Conservation (phyloP, 371 early-diverging fungal species). For the Entomophthora muscae region DNA sequence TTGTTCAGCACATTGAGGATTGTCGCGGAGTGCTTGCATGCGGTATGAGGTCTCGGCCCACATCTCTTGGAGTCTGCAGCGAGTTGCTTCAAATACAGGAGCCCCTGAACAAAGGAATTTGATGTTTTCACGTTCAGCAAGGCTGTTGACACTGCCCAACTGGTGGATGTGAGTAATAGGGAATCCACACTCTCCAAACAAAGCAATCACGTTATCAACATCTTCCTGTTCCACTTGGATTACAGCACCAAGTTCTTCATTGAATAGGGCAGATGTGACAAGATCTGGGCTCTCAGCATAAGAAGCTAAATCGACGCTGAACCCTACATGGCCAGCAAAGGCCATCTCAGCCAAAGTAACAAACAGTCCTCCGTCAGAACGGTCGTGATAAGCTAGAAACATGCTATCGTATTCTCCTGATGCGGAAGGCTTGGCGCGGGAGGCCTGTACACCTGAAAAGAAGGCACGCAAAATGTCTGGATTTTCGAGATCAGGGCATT, state of each 20-base stretch:
- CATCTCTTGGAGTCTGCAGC: constrained; percentile 47
- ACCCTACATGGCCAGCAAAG: constrained; percentile 83
- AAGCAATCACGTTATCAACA: constrained; percentile 27
- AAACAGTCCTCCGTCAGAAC: constrained; percentile 92
- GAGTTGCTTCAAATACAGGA: constrained; percentile 24
- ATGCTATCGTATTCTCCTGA: constrained; percentile 19
- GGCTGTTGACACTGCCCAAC: constrained; percentile 34
- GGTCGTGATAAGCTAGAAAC: constrained; percentile 89
- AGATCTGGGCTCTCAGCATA: constrained; percentile 22
- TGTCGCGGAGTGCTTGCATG: constrained; percentile 80
- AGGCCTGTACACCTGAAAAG: constrained; percentile 53
- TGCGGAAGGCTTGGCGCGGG: constrained; percentile 14
- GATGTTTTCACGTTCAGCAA: constrained; percentile 15
- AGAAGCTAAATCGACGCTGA: constrained; percentile 34
- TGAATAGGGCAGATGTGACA: constrained; percentile 54
- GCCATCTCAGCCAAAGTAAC: constrained; percentile 81
- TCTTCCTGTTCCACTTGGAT: constrained; percentile 57
- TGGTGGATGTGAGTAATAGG: constrained; percentile 29
- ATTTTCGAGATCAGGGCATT: constrained; percentile 75
- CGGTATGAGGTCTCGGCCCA: constrained; percentile 84
- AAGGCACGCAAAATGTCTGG: constrained; percentile 45
- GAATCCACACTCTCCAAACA: constrained; percentile 31
- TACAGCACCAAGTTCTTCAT: constrained; percentile 92
- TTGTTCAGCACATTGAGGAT: constrained; percentile 65
- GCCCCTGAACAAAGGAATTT: constrained; percentile 20